Conservation (phyloP, 768 basidiomycete species). For the Tulasnella sp. region DNA sequence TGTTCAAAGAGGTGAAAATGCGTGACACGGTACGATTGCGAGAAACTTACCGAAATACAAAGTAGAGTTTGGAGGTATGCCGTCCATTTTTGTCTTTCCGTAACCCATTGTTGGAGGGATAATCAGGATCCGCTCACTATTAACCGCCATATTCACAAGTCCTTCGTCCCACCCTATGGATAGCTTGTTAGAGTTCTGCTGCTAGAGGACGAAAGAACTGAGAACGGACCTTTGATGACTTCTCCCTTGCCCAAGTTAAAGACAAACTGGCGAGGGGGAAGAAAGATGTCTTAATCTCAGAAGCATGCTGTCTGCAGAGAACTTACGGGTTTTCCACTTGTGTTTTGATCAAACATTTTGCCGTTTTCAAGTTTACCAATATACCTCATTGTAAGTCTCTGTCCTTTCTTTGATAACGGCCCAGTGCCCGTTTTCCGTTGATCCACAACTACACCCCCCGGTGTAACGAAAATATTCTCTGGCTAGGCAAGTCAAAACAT, state of each 20-base stretch:
- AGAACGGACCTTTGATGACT: slow-evolving; percentile 30
- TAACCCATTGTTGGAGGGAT: slow-evolving; percentile 21
- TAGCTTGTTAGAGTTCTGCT: too few species aligned
- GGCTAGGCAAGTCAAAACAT: background rate
- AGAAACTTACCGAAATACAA: slow-evolving; percentile 24
- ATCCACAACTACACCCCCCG: slow-evolving; percentile 32
- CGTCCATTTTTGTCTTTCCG: slow-evolving; percentile 29
- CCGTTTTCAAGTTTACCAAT: slow-evolving; percentile 33
- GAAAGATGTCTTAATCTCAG: background rate
- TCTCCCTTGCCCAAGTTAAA: slow-evolving; percentile 33
- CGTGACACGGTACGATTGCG: background rate
- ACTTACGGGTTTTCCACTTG: slow-evolving; percentile 31
- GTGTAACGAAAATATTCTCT: slow-evolving; percentile 9
- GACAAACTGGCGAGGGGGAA: slow-evolving; percentile 21
- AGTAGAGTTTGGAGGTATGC: slow-evolving; percentile 30
- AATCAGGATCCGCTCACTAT: slow-evolving; percentile 33
- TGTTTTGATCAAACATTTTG: slow-evolving; percentile 25
- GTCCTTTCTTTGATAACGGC: slow-evolving; percentile 31
- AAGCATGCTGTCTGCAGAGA: slow-evolving; percentile 13
- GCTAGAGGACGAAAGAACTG: too few species aligned
- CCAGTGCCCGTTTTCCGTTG: slow-evolving; percentile 34
- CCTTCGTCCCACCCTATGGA: slow-evolving; percentile 30
- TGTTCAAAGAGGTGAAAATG: background rate
- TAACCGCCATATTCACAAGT: slow-evolving; percentile 34
- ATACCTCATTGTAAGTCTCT: slow-evolving; percentile 35